phyloP scores from a whole-genome alignment of 2,329 filamentous ascomycete species.

The Aureobasidium sp. region DNA sequence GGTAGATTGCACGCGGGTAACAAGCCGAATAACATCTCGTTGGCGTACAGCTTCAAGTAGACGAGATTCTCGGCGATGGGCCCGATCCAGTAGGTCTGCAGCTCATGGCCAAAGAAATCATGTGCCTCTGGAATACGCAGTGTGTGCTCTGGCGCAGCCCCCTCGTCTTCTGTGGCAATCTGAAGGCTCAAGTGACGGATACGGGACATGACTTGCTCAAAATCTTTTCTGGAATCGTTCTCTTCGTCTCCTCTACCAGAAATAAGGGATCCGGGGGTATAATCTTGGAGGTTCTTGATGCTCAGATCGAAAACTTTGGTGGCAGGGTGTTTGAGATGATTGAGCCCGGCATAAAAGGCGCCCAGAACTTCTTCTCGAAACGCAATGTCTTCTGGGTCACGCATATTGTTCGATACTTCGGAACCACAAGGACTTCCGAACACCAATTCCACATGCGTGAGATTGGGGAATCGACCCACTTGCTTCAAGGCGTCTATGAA shows the following conservation, averaged over 20 bases:
- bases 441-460: not conserved
- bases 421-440: not conserved
- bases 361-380: not conserved
- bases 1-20: constrained; percentile 35
- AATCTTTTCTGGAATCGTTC: constrained; percentile 3
- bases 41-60: constrained; percentile 35
- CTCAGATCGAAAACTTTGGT: constrained; percentile 18
- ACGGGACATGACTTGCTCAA: constrained; percentile 17
- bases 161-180: constrained; percentile 20
- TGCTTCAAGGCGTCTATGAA: not conserved
- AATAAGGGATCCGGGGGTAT: constrained; percentile 10
- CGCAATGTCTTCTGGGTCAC: not conserved
- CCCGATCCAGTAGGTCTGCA: constrained; percentile 21
- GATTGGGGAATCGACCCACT: not conserved
- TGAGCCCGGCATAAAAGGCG: not conserved
- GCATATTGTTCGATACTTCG: no score
- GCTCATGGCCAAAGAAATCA: constrained; percentile 20
- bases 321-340: not conserved
- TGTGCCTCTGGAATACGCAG: constrained; percentile 17
- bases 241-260: not conserved
- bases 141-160: constrained; percentile 17
- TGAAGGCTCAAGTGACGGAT: constrained; percentile 21
- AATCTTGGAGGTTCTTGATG: constrained; percentile 24
- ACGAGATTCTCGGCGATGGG: constrained; percentile 22
- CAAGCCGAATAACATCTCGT: constrained; percentile 34